Percentiles rank a stretch among this genome's conserved stretches.
Conservation (phyloP, 1,284 basidiomycete species). For the Melanopsichium pennsylvanicum region DNA sequence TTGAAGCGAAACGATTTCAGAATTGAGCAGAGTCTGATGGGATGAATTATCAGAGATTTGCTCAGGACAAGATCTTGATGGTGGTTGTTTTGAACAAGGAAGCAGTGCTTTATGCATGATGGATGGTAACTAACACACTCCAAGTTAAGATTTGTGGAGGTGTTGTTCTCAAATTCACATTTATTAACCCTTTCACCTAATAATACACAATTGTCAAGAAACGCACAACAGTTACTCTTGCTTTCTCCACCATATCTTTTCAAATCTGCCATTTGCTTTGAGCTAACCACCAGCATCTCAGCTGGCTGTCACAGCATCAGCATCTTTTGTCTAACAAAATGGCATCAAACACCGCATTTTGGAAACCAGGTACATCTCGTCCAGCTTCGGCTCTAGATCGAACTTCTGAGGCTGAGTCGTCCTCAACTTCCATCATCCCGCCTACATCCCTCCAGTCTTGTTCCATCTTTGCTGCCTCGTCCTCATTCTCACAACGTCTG, state of each 20-base stretch:
- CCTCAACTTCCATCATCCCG: background rate
- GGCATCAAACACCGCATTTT: constrained; percentile 42
- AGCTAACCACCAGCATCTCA: background rate
- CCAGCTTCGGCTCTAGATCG: constrained; percentile 47
- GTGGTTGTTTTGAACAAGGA: no score
- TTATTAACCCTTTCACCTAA: no score
- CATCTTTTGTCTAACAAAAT: no score
- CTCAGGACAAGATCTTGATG: no score
- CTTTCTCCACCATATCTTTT: no score
- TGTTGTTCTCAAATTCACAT: constrained; percentile 36
- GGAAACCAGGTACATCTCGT: constrained; percentile 59
- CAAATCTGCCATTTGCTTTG: no score
- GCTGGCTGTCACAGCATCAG: background rate
- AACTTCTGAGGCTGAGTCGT: constrained; percentile 2
- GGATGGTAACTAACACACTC: no score
- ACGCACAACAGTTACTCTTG: constrained; percentile 1
- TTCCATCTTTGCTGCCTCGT: no score
- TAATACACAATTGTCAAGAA: constrained; percentile 25
- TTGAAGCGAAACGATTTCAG: no score
- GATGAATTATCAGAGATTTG: no score
- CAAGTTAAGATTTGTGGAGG: constrained; percentile 38
- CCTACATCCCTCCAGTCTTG: background rate
- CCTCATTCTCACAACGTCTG: constrained; percentile 82
- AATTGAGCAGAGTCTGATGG: no score
- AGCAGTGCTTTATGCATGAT: no score